These are phyloP conservation scores for Torulaspora franciscae DNA, from an alignment of 805 yeast species.

Conservation along the genomic window DNA sequence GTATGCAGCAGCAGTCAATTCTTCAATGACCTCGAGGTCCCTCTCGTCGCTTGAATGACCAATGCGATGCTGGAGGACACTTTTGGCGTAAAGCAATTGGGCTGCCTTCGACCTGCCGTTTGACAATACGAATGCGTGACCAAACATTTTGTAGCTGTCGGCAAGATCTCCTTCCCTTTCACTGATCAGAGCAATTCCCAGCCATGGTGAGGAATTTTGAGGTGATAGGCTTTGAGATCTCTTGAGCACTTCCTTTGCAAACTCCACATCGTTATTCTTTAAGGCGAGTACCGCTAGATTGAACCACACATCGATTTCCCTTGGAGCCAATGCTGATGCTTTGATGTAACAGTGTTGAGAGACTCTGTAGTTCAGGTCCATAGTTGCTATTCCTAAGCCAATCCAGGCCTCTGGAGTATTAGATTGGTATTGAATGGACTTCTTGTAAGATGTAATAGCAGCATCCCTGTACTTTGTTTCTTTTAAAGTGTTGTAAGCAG, in stretches of 20 bases:
- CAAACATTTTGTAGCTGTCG: constrained; percentile 55
- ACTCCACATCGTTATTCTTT: constrained; percentile 57
- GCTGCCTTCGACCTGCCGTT: constrained; percentile 68
- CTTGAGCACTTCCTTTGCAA: constrained; percentile 67
- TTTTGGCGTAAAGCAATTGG: constrained; percentile 65
- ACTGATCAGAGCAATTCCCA: constrained; percentile 70
- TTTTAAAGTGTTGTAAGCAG: constrained; percentile 38
- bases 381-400: constrained; percentile 72
- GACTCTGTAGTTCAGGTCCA: constrained; percentile 58
- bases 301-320: constrained; percentile 69
- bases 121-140: constrained; percentile 75
- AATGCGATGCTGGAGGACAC: constrained; percentile 46
- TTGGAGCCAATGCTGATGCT: constrained; percentile 64
- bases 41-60: constrained; percentile 44
- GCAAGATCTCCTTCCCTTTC: constrained; percentile 46
- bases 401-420: constrained; percentile 73
- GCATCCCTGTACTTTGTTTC: constrained; percentile 39
- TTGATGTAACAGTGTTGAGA: constrained; percentile 92
- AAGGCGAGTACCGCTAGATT: constrained; percentile 77
- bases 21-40: constrained; percentile 57
- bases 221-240: constrained; percentile 83
- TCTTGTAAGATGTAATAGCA: constrained; percentile 56
- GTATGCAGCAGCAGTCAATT: constrained; percentile 57
- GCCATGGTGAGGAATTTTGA: constrained; percentile 69
- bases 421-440: constrained; percentile 66